A percentile compares a stretch with the other conserved stretches of the same genome.
These are phyloP conservation scores for Nymphaea colorata DNA, from an alignment of 164 flowering plant genomes.

Conservation along the genomic window DNA sequence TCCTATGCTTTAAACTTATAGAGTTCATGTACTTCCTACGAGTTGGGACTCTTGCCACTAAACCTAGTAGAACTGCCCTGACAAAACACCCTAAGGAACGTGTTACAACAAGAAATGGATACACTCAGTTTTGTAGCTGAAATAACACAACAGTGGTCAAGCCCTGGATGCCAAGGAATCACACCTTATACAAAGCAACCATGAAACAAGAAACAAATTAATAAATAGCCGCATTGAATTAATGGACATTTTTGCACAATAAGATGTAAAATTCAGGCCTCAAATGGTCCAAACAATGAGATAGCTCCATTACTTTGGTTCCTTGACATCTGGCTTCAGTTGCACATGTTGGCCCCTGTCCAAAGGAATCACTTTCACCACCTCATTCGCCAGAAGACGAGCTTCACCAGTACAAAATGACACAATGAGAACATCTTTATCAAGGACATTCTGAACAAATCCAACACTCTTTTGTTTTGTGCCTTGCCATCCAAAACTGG, in stretches of 20 bases:
- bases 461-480: constrained; percentile 86
- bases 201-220: too few species aligned
- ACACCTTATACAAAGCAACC: too few species aligned
- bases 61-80: too few species aligned
- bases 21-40: too few species aligned
- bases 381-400: constrained; percentile 68
- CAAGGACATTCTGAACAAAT: constrained; percentile 72
- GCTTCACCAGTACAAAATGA: constrained; percentile 96
- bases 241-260: not conserved
- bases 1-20: too few species aligned
- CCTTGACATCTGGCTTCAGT: constrained; percentile 73
- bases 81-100: too few species aligned
- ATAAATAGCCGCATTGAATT: too few species aligned
- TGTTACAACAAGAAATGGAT: too few species aligned
- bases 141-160: too few species aligned
- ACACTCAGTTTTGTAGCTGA: too few species aligned
- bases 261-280: not conserved
- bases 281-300: not conserved
- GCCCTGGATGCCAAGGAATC: too few species aligned
- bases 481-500: constrained; percentile 97
- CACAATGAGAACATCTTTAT: constrained; percentile 63
- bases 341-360: constrained; percentile 98
- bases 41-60: too few species aligned
- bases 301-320: constrained; percentile 53
- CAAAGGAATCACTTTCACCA: constrained; percentile 77